These are phyloP conservation scores for Epichloe typhina DNA, from an alignment of 2,329 filamentous ascomycete species.

Conservation along the genomic window DNA sequence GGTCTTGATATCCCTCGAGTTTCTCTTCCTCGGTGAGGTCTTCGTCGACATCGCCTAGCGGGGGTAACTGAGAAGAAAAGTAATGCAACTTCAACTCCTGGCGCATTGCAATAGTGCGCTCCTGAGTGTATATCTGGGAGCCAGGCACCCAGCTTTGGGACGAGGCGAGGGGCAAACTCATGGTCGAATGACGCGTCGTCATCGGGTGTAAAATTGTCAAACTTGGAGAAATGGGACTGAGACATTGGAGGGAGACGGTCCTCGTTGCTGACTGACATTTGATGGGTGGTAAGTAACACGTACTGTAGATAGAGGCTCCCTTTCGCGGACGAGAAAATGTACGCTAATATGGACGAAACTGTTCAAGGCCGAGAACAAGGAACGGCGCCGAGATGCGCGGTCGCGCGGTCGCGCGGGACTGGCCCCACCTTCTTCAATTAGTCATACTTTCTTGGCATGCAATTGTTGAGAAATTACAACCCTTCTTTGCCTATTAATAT, in stretches of 20 bases:
- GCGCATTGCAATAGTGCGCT: slow-evolving; percentile 20
- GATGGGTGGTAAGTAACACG: too few species aligned
- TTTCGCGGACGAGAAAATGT: too few species aligned
- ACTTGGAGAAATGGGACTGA: slow-evolving; percentile 20
- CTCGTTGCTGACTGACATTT: too few species aligned
- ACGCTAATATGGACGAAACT: too few species aligned
- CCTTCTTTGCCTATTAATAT: too few species aligned
- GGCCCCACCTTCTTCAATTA: too few species aligned
- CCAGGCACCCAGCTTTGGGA: slow-evolving; percentile 18
- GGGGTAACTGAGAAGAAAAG: slow-evolving; percentile 13
- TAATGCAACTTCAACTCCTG: slow-evolving; percentile 17
- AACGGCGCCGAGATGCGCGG: too few species aligned
- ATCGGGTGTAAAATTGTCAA: slow-evolving; percentile 16
- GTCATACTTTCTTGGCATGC: too few species aligned
- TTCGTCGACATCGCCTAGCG: background rate
- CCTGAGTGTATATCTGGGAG: slow-evolving; percentile 13
- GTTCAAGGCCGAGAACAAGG: too few species aligned
- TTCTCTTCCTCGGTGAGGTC: slow-evolving; percentile 8
- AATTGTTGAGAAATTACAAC: too few species aligned
- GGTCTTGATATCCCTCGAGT: slow-evolving; percentile 14
- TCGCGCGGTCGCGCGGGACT: too few species aligned
- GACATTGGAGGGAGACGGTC: slow-evolving; percentile 7
- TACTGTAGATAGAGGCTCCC: too few species aligned
- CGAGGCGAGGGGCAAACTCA: slow-evolving; percentile 18
- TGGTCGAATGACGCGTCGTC: slow-evolving; percentile 16